Percentiles rank a stretch among this genome's conserved stretches.
Evolutionary conservation across 306 rosid species (phyloP).

Genomic region (Clitoria ternatea): DNA sequence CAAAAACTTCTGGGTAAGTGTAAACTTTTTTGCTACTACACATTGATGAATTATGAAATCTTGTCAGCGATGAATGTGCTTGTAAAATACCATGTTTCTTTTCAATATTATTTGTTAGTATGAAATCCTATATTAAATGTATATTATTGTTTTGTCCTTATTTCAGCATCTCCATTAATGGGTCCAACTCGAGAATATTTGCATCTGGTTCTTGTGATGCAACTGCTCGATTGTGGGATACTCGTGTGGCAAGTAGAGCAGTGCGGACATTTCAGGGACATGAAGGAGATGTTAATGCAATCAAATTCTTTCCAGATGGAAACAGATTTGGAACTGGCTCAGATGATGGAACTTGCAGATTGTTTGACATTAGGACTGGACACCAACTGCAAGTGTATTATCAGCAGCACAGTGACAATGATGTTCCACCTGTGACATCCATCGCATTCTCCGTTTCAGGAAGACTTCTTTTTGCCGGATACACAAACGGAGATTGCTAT

Average conservation of each 20-base stretch:
- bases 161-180: slow-evolving; percentile 75
- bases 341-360: slow-evolving; percentile 85
- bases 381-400: slow-evolving; percentile 81
- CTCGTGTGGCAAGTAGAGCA: slow-evolving; percentile 95
- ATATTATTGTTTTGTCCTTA: slow-evolving; percentile 14
- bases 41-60: neutral
- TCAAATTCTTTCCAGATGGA: slow-evolving; percentile 91
- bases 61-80: neutral
- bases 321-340: slow-evolving; percentile 93
- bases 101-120: neutral
- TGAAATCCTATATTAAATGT: neutral
- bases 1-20: neutral
- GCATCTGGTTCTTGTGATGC: slow-evolving; percentile 89
- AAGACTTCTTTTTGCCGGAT: slow-evolving; percentile 90
- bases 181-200: slow-evolving; percentile 68
- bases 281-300: slow-evolving; percentile 71
- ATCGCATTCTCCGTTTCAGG: slow-evolving; percentile 91
- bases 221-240: slow-evolving; percentile 92
- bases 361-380: slow-evolving; percentile 86
- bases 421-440: slow-evolving; percentile 60
- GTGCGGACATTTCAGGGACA: slow-evolving; percentile 83
- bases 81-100: neutral
- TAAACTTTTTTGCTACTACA: neutral
- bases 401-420: slow-evolving; percentile 63
- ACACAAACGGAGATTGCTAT: slow-evolving; percentile 73